Evolutionary conservation across 768 basidiomycete species (phyloP).

Genomic region (Naematelia encephala): DNA sequence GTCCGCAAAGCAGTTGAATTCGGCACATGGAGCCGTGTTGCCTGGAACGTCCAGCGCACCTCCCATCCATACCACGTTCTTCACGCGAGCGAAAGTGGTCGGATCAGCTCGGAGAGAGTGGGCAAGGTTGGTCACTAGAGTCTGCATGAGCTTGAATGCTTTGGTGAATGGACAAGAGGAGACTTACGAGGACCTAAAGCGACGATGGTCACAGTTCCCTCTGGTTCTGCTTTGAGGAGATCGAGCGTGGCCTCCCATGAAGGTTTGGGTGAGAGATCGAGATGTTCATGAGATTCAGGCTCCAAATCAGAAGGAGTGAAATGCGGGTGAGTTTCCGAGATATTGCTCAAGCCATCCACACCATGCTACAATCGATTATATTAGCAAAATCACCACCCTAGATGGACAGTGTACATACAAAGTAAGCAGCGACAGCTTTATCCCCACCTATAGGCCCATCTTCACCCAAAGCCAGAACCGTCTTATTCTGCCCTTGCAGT

Average conservation of each 20-base stretch:
- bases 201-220: constrained; percentile 45
- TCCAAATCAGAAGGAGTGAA: constrained; percentile 37
- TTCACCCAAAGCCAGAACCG: constrained; percentile 65
- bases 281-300: constrained; percentile 30
- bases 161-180: background rate
- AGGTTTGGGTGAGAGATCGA: constrained; percentile 34
- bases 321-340: constrained; percentile 49
- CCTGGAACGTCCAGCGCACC: constrained; percentile 88
- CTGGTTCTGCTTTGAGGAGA: constrained; percentile 33
- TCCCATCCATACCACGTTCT: constrained; percentile 85
- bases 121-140: constrained; percentile 78
- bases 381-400: constrained; percentile 2
- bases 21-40: constrained; percentile 74
- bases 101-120: constrained; percentile 61
- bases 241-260: constrained; percentile 48
- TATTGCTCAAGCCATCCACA: constrained; percentile 50
- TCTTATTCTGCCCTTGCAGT: constrained; percentile 55
- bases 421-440: constrained; percentile 73
- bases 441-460: constrained; percentile 68
- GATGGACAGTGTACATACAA: constrained; percentile 49
- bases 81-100: constrained; percentile 56
- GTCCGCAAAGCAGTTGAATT: constrained; percentile 80
- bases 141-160: background rate
- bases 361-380: constrained; percentile 41
- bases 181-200: constrained; percentile 50